Percentiles rank a stretch among this genome's conserved stretches.
phyloP scores from a whole-genome alignment of 441 rosid species.

The Geranium incanum region DNA sequence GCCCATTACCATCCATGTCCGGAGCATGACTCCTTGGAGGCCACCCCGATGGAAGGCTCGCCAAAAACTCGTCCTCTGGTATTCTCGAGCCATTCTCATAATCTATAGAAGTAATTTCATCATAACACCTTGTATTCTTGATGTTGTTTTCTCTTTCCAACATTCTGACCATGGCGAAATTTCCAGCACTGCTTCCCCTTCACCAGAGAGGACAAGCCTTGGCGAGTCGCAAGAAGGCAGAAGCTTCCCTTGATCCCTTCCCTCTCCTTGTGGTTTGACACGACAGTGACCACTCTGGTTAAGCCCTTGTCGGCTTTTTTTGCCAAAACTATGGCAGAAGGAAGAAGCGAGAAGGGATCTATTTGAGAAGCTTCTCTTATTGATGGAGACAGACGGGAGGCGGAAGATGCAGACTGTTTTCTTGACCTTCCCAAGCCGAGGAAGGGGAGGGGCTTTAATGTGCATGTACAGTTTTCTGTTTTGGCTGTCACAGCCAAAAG shows the following conservation, averaged over 20 bases:
- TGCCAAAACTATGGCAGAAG: neutral
- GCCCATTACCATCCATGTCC: too few species aligned
- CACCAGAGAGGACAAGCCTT: neutral
- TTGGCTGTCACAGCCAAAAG: conserved; percentile 11
- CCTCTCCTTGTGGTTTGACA: neutral
- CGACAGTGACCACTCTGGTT: neutral
- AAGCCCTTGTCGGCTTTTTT: neutral
- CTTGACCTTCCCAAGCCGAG: neutral
- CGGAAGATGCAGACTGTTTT: neutral
- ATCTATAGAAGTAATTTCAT: neutral
- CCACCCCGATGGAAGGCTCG: neutral
- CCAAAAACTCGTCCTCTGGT: conserved; percentile 17
- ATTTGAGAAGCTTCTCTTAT: neutral
- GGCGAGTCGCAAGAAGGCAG: neutral
- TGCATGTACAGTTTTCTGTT: conserved; percentile 11
- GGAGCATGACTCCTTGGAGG: too few species aligned
- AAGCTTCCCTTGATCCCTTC: conserved; percentile 1
- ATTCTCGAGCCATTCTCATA: conserved; percentile 15
- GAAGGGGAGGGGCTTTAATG: neutral
- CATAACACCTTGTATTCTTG: conserved; percentile 31
- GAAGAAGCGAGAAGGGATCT: conserved; percentile 4
- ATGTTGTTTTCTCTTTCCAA: conserved; percentile 36
- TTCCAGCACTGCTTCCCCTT: too few species aligned
- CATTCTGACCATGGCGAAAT: conserved; percentile 46
- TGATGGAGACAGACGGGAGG: neutral